Evolutionary conservation across 2,329 filamentous ascomycete genomes (phyloP), one percentile per base, ranked within the genome.

Genomic region (Neofusicoccum parvum): DNA sequence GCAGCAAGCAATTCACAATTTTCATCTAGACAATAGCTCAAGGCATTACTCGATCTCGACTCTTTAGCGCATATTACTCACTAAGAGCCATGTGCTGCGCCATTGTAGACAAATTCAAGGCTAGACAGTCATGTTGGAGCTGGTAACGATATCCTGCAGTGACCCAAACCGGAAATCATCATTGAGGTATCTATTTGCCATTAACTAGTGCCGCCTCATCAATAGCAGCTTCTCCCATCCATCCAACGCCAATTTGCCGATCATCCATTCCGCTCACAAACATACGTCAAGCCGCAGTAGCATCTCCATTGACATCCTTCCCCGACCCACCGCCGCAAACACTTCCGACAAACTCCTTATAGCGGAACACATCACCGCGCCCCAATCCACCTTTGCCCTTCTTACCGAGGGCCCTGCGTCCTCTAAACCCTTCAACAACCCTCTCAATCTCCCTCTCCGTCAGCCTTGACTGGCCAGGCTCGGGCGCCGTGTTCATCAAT

Each of bases 281-380:
- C 10, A 10, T 11, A 2, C 17, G n/a, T 54, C 14, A 64, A 48
- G 63, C 62, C 34, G 51, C 20, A 41, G 54, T 20, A 11, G 50
- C 43, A 5, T 65, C 50, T 34, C 49, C 65, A 11, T 63, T 50
- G 36, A n/a, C 51, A 54, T 59, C 63, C 63, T 65, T 53, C 2
- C n/a, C 50, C 39, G 39, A 34, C n/a, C 48, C 58, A 36, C 65
- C 50, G 7, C 65, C 65, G 34, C 50, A 66, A 7, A 62, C 49
- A 34, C 73, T 79, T 0, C 78, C 86, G 68, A 98, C 92, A 80
- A 98, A 98, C 66, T 99, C 95, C 68, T 92, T 88, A 75, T 98
- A 99, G 73, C 89, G 87, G 79, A 99, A 98, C 0, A 98, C 93
- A 67, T 98, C 94, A 0, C 92, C 92, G 68, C 90, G 85, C 73